These are phyloP conservation scores for Simmondsia chinensis DNA, from an alignment of 148 eudicot genomes.

Conservation along the genomic window DNA sequence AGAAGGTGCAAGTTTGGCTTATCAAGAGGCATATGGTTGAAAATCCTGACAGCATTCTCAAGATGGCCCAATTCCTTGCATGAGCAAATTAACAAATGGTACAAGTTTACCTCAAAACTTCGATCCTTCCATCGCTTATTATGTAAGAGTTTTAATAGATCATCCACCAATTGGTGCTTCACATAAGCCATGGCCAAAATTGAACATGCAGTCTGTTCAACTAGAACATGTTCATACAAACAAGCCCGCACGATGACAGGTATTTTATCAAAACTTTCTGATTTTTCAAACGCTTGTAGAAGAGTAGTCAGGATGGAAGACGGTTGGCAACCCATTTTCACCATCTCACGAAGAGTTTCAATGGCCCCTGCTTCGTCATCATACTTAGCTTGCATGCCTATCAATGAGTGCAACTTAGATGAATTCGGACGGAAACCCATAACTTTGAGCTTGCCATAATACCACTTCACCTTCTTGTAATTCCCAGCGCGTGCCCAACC, in stretches of 20 bases:
- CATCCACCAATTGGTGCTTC: slow-evolving; percentile 53
- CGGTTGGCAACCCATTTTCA: slow-evolving; percentile 58
- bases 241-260: slow-evolving; percentile 48
- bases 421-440: slow-evolving; percentile 67
- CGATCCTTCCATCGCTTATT: slow-evolving; percentile 67
- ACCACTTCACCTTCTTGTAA: slow-evolving; percentile 47
- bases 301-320: slow-evolving; percentile 69
- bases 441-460: slow-evolving; percentile 46
- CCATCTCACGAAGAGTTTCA: slow-evolving; percentile 57
- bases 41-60: slow-evolving; percentile 63
- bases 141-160: slow-evolving; percentile 47
- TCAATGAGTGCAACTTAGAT: slow-evolving; percentile 67
- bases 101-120: slow-evolving; percentile 73
- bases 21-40: slow-evolving; percentile 40
- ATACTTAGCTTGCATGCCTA: slow-evolving; percentile 64
- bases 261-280: slow-evolving; percentile 45
- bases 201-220: slow-evolving; percentile 77
- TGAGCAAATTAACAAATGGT: slow-evolving; percentile 77
- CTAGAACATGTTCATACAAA: slow-evolving; percentile 50
- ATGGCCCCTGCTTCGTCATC: slow-evolving; percentile 48
- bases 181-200: slow-evolving; percentile 86
- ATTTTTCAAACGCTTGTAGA: slow-evolving; percentile 67
- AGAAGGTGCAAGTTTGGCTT: slow-evolving; percentile 68
- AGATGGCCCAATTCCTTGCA: slow-evolving; percentile 77
- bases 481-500: slow-evolving; percentile 79